Conservation (phyloP, 805 yeast species). For the Brettanomyces bruxellensis region DNA sequence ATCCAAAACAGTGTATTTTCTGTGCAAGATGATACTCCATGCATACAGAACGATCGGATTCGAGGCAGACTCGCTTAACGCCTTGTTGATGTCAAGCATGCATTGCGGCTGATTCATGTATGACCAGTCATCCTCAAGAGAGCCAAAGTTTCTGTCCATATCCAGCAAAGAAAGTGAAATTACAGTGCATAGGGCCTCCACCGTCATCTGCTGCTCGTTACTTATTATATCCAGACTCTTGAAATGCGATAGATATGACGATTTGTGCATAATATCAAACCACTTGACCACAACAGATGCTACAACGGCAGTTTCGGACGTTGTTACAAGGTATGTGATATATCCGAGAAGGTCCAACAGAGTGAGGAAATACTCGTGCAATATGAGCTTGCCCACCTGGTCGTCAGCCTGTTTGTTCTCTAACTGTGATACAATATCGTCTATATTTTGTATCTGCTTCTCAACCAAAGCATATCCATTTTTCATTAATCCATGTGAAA, state of each 20-base stretch:
- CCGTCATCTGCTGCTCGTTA: conserved; percentile 15
- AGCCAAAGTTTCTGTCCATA: conserved; percentile 39
- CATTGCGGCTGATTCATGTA: conserved; percentile 34
- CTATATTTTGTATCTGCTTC: conserved; percentile 17
- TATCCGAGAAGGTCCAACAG: conserved; percentile 18
- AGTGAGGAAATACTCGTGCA: conserved; percentile 9
- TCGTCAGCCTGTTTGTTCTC: conserved; percentile 1
- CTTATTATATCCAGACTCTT: conserved; percentile 15
- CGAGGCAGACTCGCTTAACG: conserved; percentile 21
- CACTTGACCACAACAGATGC: conserved; percentile 34
- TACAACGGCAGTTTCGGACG: conserved; percentile 14
- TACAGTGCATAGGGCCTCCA: conserved; percentile 40
- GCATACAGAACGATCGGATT: conserved; percentile 49
- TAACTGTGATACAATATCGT: conserved; percentile 5
- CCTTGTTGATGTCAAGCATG: conserved; percentile 19
- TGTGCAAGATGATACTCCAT: conserved; percentile 56
- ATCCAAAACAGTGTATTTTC: conserved; percentile 36
- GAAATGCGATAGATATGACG: conserved; percentile 11
- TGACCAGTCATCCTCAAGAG: conserved; percentile 28
- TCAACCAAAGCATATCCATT: conserved; percentile 22
- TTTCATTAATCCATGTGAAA: conserved; percentile 29
- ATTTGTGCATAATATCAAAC: conserved; percentile 42
- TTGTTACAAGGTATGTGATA: conserved; percentile 19
- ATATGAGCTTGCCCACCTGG: conserved; percentile 9
- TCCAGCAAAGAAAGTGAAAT: conserved; percentile 48